Evolutionary conservation across 2,329 filamentous ascomycete species (phyloP).

Genomic region (Neocatenulostroma microsporum): DNA sequence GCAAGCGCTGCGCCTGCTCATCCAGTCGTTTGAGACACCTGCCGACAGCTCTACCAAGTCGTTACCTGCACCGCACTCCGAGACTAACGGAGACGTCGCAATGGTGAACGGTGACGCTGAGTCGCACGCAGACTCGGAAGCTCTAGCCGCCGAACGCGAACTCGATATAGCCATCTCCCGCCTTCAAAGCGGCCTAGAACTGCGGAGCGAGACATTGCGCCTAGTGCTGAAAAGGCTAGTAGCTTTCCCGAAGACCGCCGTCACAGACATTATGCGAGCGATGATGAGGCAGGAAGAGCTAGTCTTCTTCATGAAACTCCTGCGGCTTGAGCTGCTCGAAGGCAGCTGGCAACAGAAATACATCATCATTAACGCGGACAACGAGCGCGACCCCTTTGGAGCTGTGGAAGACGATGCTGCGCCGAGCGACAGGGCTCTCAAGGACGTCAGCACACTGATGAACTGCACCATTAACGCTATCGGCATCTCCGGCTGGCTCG

Average conservation of each 20-base stretch:
- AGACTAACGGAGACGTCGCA: conserved; percentile 47
- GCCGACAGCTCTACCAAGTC: conserved; percentile 7
- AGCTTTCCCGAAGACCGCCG: conserved; percentile 52
- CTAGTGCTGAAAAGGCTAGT: conserved; percentile 63
- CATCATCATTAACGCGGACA: conserved; percentile 41
- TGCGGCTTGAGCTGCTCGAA: conserved; percentile 64
- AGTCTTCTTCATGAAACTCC: conserved; percentile 61
- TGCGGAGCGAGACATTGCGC: conserved; percentile 57
- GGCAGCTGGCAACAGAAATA: conserved; percentile 71
- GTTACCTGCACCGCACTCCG: not conserved
- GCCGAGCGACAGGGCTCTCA: conserved; percentile 60
- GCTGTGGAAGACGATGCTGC: conserved; percentile 45
- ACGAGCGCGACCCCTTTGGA: conserved; percentile 45
- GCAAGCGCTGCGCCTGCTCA: conserved; percentile 56
- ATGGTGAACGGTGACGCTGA: conserved; percentile 19
- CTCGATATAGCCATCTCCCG: conserved; percentile 61
- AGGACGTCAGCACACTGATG: conserved; percentile 63
- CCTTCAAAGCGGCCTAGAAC: conserved; percentile 55
- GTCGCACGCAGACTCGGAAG: conserved; percentile 30
- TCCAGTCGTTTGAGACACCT: conserved; percentile 56
- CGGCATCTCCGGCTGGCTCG: conserved; percentile 66
- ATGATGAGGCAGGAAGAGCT: conserved; percentile 60
- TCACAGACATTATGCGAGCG: conserved; percentile 56
- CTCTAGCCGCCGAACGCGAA: conserved; percentile 42
- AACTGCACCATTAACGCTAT: conserved; percentile 68